Base-by-base conservation (phyloP, 306 rosid species). In the Argentina anserina region DNA sequence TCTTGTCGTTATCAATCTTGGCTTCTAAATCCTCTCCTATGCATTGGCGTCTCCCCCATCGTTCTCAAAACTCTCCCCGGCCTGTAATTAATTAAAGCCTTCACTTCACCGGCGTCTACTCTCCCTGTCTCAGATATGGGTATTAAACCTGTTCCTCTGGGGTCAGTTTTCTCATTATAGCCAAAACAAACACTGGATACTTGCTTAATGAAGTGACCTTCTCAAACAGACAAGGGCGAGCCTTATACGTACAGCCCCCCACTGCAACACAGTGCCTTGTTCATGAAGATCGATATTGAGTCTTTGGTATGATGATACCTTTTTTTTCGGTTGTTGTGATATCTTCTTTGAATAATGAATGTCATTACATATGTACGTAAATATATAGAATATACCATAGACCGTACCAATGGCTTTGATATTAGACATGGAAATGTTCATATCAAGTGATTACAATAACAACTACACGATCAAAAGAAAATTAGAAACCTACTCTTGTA, bases 1-100 rank as follows among this genome's bases (percentile, higher is more conserved):
- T 76, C 61, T 81, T 81, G 88, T 85, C 82, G 79, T 73, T 73
- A 67, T 79, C n/a, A 75, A 81, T 71, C 75, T 82, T 71, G 70
- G 70, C 49, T 68, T 29, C 70, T 69, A 73, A 25, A 12, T 11
- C 53, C 55, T 55, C 72, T 65, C 67, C 52, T 76, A 66, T 61
- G 72, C 76, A 56, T 13, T 5, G 63, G 34, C 63, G 36, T 56
- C 63, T 56, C 63, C 63, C 25, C 61, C 63, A 5, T 78, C 66
- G 66, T 7, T 77, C 65, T 77, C 41, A 31, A n/a, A 17, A 31
- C 39, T n/a, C 40, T 31, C 40, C 68, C 36, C 36, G n/a, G n/a
- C n/a, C 75, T 58, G 42, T 45, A 39, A 25, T 70, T 13, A 70
- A 70, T 65, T 55, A 18, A 72, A 46, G 36, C 78, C 71, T 29